Evolutionary conservation across 768 basidiomycete genomes (phyloP).

Genomic region (Boletus vinaceobasis): DNA sequence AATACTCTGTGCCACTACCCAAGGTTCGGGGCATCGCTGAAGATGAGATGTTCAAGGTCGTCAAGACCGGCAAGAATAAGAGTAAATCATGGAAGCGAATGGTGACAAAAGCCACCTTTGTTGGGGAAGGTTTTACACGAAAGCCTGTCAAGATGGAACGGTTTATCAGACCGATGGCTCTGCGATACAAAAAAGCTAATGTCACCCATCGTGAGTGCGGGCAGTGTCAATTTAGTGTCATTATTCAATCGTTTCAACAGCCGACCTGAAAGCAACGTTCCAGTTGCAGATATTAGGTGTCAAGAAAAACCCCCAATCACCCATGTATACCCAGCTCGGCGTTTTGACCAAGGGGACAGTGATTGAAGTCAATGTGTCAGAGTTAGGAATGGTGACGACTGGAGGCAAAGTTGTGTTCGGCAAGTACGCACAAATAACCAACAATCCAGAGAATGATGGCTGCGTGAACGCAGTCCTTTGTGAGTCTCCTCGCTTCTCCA

Average conservation of each 20-base stretch:
- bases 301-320: slow-evolving; percentile 99
- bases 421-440: slow-evolving; percentile 91
- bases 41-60: slow-evolving; percentile 99
- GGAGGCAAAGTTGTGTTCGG: slow-evolving; percentile 94
- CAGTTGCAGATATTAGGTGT: slow-evolving; percentile 96
- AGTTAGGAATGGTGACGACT: slow-evolving; percentile 94
- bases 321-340: slow-evolving; percentile 94
- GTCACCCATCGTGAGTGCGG: slow-evolving; percentile 89
- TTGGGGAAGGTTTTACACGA: slow-evolving; percentile 95
- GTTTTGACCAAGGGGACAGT: slow-evolving; percentile 98
- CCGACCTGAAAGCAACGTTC: slow-evolving; percentile 97
- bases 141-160: slow-evolving; percentile 99
- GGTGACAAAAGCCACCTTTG: slow-evolving; percentile 99
- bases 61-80: slow-evolving; percentile 96
- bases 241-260: slow-evolving; percentile 38
- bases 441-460: slow-evolving; percentile 95
- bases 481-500: slow-evolving; percentile 39
- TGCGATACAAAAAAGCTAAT: slow-evolving; percentile 97
- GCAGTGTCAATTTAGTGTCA: background rate
- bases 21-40: slow-evolving; percentile 98
- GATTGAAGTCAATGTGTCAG: slow-evolving; percentile 98
- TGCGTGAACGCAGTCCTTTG: slow-evolving; percentile 93
- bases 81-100: slow-evolving; percentile 98
- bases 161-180: slow-evolving; percentile 95
- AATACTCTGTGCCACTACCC: slow-evolving; percentile 94